A percentile compares a stretch with the other conserved stretches of the same genome.
Conservation (phyloP, 805 yeast genomes). For the Torulaspora franciscae region DNA sequence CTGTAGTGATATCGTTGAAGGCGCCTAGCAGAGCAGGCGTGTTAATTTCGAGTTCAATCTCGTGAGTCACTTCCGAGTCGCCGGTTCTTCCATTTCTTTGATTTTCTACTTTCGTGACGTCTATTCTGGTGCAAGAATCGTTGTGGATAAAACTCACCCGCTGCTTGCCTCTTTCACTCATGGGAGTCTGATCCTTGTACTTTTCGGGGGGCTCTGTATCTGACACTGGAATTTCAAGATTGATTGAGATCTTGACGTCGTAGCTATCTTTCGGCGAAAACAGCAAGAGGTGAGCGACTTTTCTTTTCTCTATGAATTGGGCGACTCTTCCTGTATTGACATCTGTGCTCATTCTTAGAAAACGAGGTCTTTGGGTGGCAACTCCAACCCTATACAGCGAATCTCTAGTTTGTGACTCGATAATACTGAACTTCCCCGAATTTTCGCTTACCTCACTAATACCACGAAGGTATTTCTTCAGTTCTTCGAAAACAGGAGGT, state of each 20-base stretch:
- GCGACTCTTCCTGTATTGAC: constrained; percentile 60
- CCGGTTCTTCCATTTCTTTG: constrained; percentile 27
- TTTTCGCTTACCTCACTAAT: constrained; percentile 49
- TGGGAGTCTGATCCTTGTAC: constrained; percentile 49
- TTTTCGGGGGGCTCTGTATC: constrained; percentile 52
- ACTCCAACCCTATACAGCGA: constrained; percentile 56
- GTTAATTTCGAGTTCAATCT: constrained; percentile 51
- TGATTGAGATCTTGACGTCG: constrained; percentile 71
- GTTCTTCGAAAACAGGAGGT: constrained; percentile 53
- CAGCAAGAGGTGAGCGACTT: constrained; percentile 67
- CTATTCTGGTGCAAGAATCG: constrained; percentile 69
- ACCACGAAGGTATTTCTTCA: constrained; percentile 50
- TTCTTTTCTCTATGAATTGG: constrained; percentile 65
- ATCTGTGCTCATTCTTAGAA: constrained; percentile 63
- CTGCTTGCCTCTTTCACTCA: constrained; percentile 61
- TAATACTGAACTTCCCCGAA: constrained; percentile 50
- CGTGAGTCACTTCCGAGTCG: constrained; percentile 35
- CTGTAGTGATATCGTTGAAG: constrained; percentile 40
- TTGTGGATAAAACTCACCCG: constrained; percentile 67
- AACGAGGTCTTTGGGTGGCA: constrained; percentile 59
- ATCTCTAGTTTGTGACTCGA: constrained; percentile 62
- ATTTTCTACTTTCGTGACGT: constrained; percentile 55
- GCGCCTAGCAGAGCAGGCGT: constrained; percentile 39
- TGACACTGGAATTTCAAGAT: constrained; percentile 65
- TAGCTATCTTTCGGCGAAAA: constrained; percentile 71